Evolutionary conservation across 305 asterid species (phyloP).

Genomic region (Withania somnifera): DNA sequence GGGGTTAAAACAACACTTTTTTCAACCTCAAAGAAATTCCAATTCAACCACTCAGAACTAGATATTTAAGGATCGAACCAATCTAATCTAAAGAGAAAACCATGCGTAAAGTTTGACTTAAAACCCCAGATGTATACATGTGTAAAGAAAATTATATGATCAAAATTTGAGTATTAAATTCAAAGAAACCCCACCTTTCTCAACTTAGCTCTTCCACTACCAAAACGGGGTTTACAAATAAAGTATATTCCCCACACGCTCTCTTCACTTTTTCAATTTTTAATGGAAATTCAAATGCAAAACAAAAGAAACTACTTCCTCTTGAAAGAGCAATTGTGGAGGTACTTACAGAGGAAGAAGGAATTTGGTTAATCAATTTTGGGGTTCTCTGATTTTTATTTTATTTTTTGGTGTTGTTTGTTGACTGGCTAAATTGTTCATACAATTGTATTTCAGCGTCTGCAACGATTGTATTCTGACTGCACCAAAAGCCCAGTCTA

Average conservation of each 20-base stretch:
- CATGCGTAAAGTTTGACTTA: conserved; percentile 15
- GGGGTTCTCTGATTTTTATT: background rate
- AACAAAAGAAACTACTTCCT: background rate
- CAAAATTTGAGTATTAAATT: background rate
- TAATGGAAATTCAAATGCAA: background rate
- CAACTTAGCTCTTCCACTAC: background rate
- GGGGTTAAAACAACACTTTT: background rate
- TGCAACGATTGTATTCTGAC: background rate
- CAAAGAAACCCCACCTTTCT: background rate
- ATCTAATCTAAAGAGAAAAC: background rate
- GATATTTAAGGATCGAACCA: too few relatives aligned
- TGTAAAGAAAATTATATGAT: background rate
- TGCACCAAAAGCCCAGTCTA: background rate
- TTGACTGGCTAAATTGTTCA: background rate
- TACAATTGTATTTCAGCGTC: background rate
- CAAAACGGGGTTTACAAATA: conserved; percentile 4
- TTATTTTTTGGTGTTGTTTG: background rate
- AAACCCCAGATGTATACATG: conserved; percentile 19
- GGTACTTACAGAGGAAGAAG: background rate
- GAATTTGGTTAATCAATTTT: background rate
- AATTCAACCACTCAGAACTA: background rate
- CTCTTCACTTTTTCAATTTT: background rate
- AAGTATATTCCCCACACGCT: conserved; percentile 1
- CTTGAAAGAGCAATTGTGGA: background rate
- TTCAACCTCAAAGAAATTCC: background rate